These are phyloP conservation scores for Coemansia sp. DNA, from an alignment of 192 early-diverging fungal species.

Conservation along the genomic window DNA sequence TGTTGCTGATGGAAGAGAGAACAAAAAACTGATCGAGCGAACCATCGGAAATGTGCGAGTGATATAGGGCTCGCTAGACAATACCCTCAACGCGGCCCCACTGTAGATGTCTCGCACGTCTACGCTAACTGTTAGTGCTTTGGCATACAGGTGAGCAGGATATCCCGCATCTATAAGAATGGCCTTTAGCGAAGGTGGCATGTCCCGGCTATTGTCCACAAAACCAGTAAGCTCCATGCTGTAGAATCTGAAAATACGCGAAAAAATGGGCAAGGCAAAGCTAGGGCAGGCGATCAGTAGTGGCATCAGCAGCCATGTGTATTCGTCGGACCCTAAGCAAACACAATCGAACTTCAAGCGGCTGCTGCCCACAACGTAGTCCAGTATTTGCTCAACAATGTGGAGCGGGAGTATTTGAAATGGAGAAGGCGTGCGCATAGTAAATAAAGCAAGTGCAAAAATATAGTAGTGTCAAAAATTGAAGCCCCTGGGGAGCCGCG, in stretches of 20 bases:
- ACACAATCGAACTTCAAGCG: neutral
- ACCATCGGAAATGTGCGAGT: neutral
- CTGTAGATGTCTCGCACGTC: neutral
- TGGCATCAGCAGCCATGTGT: neutral
- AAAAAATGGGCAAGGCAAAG: neutral
- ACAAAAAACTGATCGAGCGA: neutral
- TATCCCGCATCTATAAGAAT: neutral
- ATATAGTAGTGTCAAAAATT: no score
- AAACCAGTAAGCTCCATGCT: neutral
- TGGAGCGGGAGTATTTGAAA: no score
- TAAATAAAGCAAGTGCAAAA: neutral
- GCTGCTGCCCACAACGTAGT: neutral
- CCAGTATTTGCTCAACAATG: neutral
- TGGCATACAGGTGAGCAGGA: neutral
- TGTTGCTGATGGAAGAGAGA: neutral
- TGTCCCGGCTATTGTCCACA: neutral
- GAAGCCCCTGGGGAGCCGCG: no score
- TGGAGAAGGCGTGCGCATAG: neutral
- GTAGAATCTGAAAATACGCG: neutral
- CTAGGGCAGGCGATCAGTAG: neutral
- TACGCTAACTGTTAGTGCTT: neutral
- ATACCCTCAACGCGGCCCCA: neutral
- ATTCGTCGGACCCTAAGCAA: neutral
- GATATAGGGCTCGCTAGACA: neutral
- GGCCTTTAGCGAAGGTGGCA: neutral